Base-by-base conservation (phyloP, 345 rosid species). In the Bretschneidera sinensis region DNA sequence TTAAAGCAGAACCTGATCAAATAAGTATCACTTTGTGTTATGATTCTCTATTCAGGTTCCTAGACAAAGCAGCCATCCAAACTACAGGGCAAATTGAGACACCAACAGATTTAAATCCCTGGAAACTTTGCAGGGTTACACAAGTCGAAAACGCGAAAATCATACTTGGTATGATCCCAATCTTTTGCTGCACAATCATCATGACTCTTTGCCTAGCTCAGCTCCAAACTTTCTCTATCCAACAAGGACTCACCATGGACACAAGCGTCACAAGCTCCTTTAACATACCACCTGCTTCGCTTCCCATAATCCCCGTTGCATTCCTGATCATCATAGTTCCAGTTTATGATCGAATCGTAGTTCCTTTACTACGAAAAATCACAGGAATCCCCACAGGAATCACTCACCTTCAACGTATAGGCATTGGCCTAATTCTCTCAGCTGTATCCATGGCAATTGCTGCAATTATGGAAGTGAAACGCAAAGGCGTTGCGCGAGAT, bases 91-190 rank as follows among this genome's bases (percentile, higher is more conserved):
- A 72, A 16, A 20, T 25, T n/a, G 21, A 23, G 23, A 31, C 11
- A 39, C 9, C 1, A 7, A 1, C 15, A 39, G 2, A 13, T 14
- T 66, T 43, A 22, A 77, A 59, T 65, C 88, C 81, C 18, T 79
- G 86, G 92, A 85, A 66, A 55, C 83, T 83, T 31, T 77, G 85
- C 75, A 70, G 75, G 54, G 80, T 85, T 22, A 85, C 88, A 1
- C 86, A 81, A 73, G 92, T 83, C 10, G 88, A 85, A 62, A 79
- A 68, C 5, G 86, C 81, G 15, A 83, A 85, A 60, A 70, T 78
- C 60, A 21, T 83, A n/a, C 64, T 77, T 0, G 76, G 83, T 22
- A 68, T 85, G 77, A 9, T 74, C 18, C 88, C 86, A 17, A 52
- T 85, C 24, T 85, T 83, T 49, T 66, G 77, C 28, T 83, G 85